Conservation (phyloP, 768 basidiomycete genomes). For the Phlebiopsis gigantea region DNA sequence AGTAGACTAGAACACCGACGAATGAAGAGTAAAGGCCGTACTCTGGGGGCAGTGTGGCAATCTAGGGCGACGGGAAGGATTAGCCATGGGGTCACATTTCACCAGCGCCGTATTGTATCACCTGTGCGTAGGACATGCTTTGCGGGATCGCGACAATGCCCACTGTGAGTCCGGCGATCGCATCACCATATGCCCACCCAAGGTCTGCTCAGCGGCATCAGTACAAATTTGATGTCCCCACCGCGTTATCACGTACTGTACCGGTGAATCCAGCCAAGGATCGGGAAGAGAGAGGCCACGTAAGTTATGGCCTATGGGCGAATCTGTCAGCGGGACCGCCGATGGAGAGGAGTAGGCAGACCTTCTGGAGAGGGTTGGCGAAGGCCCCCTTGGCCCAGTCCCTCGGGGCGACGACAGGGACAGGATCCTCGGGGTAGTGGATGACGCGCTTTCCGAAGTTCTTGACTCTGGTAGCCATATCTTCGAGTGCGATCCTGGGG, state of each 20-base stretch:
- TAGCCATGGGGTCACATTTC: background rate
- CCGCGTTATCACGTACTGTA: slow-evolving; percentile 55
- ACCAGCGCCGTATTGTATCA: slow-evolving; percentile 22
- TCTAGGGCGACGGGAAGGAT: slow-evolving; percentile 34
- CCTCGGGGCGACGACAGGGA: slow-evolving; percentile 51
- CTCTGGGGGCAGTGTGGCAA: slow-evolving; percentile 77
- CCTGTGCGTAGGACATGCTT: slow-evolving; percentile 83
- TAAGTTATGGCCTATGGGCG: slow-evolving; percentile 53
- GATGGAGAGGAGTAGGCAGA: background rate
- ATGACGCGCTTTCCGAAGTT: slow-evolving; percentile 51
- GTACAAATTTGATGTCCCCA: background rate
- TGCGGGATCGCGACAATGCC: slow-evolving; percentile 96
- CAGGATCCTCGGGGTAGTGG: slow-evolving; percentile 50
- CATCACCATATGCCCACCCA: slow-evolving; percentile 79
- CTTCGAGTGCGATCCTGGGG: slow-evolving; percentile 22
- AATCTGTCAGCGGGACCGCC: slow-evolving; percentile 4
- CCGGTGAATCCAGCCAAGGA: slow-evolving; percentile 75
- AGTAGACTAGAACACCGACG: slow-evolving; percentile 81
- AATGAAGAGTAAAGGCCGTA: slow-evolving; percentile 96
- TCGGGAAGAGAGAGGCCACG: slow-evolving; percentile 72
- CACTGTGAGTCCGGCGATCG: slow-evolving; percentile 65
- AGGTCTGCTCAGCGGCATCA: slow-evolving; percentile 21
- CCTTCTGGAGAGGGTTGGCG: slow-evolving; percentile 35
- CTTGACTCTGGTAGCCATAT: slow-evolving; percentile 29
- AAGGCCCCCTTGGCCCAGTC: slow-evolving; percentile 43